These are phyloP conservation scores for Tirmania nivea DNA, from an alignment of 495 filamentous ascomycete genomes.

Conservation along the genomic window DNA sequence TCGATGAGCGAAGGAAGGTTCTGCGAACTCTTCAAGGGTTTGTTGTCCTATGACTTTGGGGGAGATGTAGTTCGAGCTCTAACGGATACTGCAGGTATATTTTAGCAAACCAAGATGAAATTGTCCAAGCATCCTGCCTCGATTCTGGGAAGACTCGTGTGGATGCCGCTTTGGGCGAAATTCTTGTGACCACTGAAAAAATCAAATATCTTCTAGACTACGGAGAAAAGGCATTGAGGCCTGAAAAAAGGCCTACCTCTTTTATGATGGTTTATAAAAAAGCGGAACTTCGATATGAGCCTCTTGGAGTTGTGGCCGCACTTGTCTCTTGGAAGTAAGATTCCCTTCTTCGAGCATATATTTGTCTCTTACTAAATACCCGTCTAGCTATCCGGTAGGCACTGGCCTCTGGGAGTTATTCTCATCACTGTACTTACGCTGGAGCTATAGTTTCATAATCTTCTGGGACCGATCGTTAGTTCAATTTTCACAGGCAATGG, in stretches of 20 bases:
- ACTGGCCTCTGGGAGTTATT: background rate
- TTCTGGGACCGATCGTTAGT: constrained; percentile 76
- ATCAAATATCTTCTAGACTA: constrained; percentile 83
- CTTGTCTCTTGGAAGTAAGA: constrained; percentile 85
- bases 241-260: constrained; percentile 47
- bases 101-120: constrained; percentile 72
- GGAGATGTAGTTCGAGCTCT: background rate
- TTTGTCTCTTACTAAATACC: background rate
- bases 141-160: constrained; percentile 96
- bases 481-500: constrained; percentile 83
- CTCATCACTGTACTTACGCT: constrained; percentile 1
- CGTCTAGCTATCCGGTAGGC: constrained; percentile 23
- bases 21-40: constrained; percentile 56
- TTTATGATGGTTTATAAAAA: constrained; percentile 94
- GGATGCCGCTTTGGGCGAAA: constrained; percentile 82
- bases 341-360: background rate
- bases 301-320: constrained; percentile 76
- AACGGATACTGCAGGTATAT: constrained; percentile 32
- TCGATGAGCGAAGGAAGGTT: constrained; percentile 54
- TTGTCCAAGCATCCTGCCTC: constrained; percentile 66
- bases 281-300: constrained; percentile 79
- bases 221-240: constrained; percentile 60
- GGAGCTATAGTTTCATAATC: constrained; percentile 64
- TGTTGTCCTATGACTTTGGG: background rate
- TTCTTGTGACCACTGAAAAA: constrained; percentile 81